Evolutionary conservation across 768 basidiomycete species (phyloP).

Genomic region (Agaricus sinodeliciosus): DNA sequence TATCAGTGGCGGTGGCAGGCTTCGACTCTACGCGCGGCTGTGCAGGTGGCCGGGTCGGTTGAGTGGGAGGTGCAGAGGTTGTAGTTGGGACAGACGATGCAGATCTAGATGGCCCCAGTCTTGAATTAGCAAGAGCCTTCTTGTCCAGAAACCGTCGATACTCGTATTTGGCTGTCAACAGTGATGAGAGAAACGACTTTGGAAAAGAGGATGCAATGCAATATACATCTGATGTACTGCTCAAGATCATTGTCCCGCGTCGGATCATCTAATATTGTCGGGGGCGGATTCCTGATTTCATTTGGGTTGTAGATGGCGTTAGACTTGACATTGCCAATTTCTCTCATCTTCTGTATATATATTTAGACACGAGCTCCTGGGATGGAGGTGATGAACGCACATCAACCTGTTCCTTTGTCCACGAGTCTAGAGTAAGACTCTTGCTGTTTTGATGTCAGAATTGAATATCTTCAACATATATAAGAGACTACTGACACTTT

Average conservation of each 20-base stretch:
- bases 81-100: constrained; percentile 20
- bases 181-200: background rate
- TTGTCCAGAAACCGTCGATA: constrained; percentile 60
- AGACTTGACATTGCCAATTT: constrained; percentile 74
- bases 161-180: constrained; percentile 64
- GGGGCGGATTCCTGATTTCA: constrained; percentile 75
- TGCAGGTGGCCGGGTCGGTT: constrained; percentile 4
- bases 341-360: constrained; percentile 58
- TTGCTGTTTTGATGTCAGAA: constrained; percentile 46
- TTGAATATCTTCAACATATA: background rate
- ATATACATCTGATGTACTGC: constrained; percentile 78
- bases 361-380: constrained; percentile 6
- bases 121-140: constrained; percentile 38
- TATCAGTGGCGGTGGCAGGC: constrained; percentile 5
- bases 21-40: constrained; percentile 6
- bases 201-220: background rate
- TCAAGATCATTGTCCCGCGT: constrained; percentile 90
- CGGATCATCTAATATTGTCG: constrained; percentile 67
- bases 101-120: constrained; percentile 38
- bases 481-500: constrained; percentile 66
- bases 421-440: constrained; percentile 82
- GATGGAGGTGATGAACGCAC: constrained; percentile 32
- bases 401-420: constrained; percentile 86
- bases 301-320: constrained; percentile 81
- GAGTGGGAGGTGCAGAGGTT: constrained; percentile 11